These are phyloP conservation scores for Eruca vesicaria DNA, from an alignment of 441 rosid species.

Conservation along the genomic window DNA sequence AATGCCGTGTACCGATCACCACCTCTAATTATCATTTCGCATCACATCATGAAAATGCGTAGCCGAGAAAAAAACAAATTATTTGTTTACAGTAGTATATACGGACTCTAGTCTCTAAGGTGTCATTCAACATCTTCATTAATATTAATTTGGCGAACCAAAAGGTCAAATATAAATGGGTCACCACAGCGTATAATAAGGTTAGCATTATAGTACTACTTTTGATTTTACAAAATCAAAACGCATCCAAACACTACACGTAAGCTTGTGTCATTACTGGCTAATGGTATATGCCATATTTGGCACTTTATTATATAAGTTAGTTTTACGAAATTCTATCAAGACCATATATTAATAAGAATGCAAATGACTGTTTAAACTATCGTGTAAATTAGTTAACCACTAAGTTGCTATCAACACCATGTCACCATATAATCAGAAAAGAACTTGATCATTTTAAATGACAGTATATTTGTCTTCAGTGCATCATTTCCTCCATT, in stretches of 20 bases:
- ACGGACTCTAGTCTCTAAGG: neutral
- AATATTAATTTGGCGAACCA: neutral
- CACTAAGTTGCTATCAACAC: neutral
- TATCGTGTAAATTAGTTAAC: neutral
- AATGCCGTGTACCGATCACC: no score
- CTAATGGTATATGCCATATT: neutral
- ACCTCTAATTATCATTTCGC: neutral
- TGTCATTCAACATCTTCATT: neutral
- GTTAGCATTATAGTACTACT: constrained; percentile 9
- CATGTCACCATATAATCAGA: neutral
- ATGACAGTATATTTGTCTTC: neutral
- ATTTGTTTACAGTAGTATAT: neutral
- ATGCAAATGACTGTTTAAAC: neutral
- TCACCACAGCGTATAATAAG: neutral
- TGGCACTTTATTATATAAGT: neutral
- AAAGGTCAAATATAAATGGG: constrained; percentile 21
- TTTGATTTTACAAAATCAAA: constrained; percentile 23
- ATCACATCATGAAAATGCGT: constrained; percentile 3
- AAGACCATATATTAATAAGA: neutral
- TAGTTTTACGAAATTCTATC: neutral
- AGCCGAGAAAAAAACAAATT: neutral
- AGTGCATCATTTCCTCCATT: neutral
- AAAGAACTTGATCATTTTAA: neutral
- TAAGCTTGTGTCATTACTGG: neutral
- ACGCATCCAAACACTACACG: constrained; percentile 20